Base-by-base conservation (phyloP, 1,284 basidiomycete genomes). In the Violaceomyces palustris region DNA sequence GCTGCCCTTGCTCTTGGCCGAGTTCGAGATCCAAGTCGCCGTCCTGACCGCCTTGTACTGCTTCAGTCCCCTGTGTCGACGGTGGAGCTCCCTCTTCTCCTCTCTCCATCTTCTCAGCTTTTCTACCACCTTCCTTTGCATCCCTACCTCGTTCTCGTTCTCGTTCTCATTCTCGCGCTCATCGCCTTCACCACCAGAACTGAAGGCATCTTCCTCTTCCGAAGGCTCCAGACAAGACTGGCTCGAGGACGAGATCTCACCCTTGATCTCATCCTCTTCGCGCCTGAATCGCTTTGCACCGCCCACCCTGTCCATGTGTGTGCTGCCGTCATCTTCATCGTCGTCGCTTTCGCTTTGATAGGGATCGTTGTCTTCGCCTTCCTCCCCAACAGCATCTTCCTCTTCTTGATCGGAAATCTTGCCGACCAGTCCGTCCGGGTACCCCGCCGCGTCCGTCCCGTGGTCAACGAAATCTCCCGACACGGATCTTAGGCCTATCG, bases 11-110 rank as follows among this genome's bases (percentile, higher is more conserved):
- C 41, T 39, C 23, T 40, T 45, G 15, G 45, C 46, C 9, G 35
- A 41, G 12, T 42, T 32, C 1, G 48, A 45, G 8, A 63, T 9
- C 61, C 61, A 63, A n/a, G 17, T 19, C n/a, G 50, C 35, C 19
- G 58, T 63, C 6, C 61, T 26, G 3, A 55, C 58, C 8, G 49
- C 41, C 37, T 63, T 63, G 40, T 42, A 56, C 42, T 53, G 48
- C 27, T 53, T 57, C 33, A 61, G 30, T 1, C 61, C 58, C 26
- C 39, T 48, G 32, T 63, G 57, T 35, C 50, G 61, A 6, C 61
- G 24, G 35, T 61, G 53, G 33, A 53, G 32, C 22, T 63, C 61
- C 3, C 50, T 25, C n/a, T 50, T 49, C 12, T 63, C 61, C 19
- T 44, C 54, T 27, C 42, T 47, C 61, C 61, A 63, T 7, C 50